phyloP scores from a whole-genome alignment of 108 stramenopile species.

The Cyclotella atomus region DNA sequence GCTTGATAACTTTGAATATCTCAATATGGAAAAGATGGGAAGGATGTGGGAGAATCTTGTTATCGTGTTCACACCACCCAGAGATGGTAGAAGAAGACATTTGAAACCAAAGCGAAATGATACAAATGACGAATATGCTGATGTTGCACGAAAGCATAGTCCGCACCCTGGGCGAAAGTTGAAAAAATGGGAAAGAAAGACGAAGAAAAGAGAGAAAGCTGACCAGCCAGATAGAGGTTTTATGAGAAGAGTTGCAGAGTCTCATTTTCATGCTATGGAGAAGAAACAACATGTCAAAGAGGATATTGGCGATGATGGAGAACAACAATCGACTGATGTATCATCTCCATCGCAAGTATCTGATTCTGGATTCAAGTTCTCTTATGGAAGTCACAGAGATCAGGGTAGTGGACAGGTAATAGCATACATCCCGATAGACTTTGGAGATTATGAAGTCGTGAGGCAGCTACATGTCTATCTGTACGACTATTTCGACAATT shows the following conservation, averaged over 20 bases:
- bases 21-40: constrained; percentile 78
- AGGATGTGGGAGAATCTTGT: constrained; percentile 74
- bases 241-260: constrained; percentile 23
- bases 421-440: constrained; percentile 76
- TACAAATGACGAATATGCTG: not conserved
- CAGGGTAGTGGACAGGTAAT: constrained; percentile 55
- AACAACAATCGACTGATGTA: constrained; percentile 3
- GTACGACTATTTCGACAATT: constrained; percentile 57
- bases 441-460: constrained; percentile 72
- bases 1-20: constrained; percentile 76
- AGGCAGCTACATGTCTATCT: constrained; percentile 66
- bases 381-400: constrained; percentile 64
- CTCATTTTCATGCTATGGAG: not conserved
- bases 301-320: not conserved
- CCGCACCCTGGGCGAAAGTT: constrained; percentile 49
- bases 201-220: constrained; percentile 28
- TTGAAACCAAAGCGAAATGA: not conserved
- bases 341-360: not conserved
- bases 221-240: constrained; percentile 8
- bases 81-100: constrained; percentile 12
- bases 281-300: not conserved
- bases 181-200: constrained; percentile 66
- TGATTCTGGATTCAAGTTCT: constrained; percentile 72
- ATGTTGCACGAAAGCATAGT: not conserved
- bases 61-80: constrained; percentile 62